Base-by-base conservation (phyloP, 345 rosid genomes). In the Angophora floribunda region DNA sequence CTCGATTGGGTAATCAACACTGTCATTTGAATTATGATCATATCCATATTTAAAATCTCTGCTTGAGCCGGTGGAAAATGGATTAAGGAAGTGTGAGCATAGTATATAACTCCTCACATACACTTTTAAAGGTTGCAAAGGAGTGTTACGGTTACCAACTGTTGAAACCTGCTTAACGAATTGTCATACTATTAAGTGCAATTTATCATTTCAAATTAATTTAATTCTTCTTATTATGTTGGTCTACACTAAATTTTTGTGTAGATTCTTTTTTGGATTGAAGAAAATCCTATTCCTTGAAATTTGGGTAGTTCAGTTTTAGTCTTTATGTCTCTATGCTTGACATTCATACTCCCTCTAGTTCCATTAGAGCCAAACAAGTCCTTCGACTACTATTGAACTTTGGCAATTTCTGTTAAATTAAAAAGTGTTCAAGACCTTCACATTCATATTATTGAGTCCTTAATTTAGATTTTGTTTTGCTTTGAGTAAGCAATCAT, bases 1-100 rank as follows among this genome's bases (percentile, higher is more conserved):
- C 91, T 92, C 9, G 94, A 90, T 55, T 90, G 91, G 92, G 93
- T 92, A 92, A 89, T 55, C 51, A 65, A 57, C 79, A 16, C 53
- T 26, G 2, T 51, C 28, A 28, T 36, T 55, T 55, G 26, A 55
- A 55, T 86, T 65, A 32, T 65, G 78, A 65, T 65, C 1, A 0
- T 65, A 7, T 65, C 78, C 44, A 15, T 7, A 30, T 30, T 30
- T 30, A 15, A 36, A 65, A 65, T 15, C 11, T 65, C 10, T 15
- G 5, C 21, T 30, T 65, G 44, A 30, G 78, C 41, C 12, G 5
- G 78, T 65, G 78, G 41, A 30, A 65, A n/a, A 65, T 30, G 44
- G 44, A 7, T 65, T 30, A 65, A 30, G 78, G 78, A 65, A 30
- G 44, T 11, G 0, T 30, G 78, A 65, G 44, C 78, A 65, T 30